Base-by-base conservation (phyloP, 495 filamentous ascomycete genomes). In the Hypoxylon fuscum region DNA sequence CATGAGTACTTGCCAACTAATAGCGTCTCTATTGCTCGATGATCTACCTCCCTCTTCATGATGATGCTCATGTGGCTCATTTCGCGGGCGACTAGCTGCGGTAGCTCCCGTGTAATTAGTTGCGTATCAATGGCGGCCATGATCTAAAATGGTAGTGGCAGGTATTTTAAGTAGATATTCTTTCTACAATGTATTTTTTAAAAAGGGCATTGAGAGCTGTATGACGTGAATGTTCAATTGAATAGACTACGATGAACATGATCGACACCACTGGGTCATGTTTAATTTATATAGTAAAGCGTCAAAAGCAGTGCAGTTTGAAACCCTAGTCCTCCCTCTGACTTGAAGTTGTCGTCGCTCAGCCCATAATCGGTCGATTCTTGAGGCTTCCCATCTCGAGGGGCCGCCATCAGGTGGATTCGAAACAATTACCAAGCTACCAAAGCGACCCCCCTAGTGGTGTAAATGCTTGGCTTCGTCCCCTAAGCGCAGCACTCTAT, bases 351-450 rank as follows among this genome's bases (percentile, higher is more conserved):
- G 34, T 57, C 52, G 57, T 47, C 57, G 63, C 61, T 50, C 47
- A 41, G 29, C 63, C 37, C 63, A 66, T 66, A 9, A 66, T 66
- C 57, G 38, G 46, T 54, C 63, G 63, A 66, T 66, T 44, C 31
- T 51, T 54, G 37, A 53, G 34, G 50, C 37, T 46, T 46, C 31
- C 53, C 32, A n/a, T 35, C 38, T 29, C 31, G 9, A 43, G 57
- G 17, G 21, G 20, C 32, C n/a, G 43, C 46, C 40, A 40, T 61
- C 52, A 35, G 34, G n/a, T 66, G 45, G 63, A 43, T 62, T 57
- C 63, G 53, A 66, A 62, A 66, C 57, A 53, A 25, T 23, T 32
- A n/a, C 56, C 11, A 49, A 58, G 47, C 42, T 40, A 56, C 10
- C 23, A n/a, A n/a, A n/a, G n/a, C n/a, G n/a, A n/a, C n/a, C n/a